Base-by-base conservation (phyloP, 2,329 filamentous ascomycete species). In the Remersonia thermophila region DNA sequence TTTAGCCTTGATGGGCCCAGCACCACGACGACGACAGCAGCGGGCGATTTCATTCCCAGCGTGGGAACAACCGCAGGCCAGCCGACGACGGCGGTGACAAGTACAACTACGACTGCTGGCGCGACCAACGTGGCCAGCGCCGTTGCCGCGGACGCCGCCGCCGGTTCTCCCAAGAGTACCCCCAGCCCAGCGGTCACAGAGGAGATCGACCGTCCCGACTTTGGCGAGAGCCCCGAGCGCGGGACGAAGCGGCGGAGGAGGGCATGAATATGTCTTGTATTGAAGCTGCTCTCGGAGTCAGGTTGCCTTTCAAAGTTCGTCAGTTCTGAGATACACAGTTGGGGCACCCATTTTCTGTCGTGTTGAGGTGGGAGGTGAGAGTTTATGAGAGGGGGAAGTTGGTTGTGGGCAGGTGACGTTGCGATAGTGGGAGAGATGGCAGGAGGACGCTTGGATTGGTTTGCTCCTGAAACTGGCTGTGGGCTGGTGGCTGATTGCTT, bases 141-240 rank as follows among this genome's bases (percentile, higher is more conserved):
- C 15, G 14, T 13, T 23, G 18, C 28, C 10, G 35, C 12, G 14
- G 18, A 15, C 9, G 25, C 25, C 10, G 27, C 11, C 12, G 23
- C 15, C 9, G 27, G 7, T 16, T 26, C 20, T 9, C 20, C 20
- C 11, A 34, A 28, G 3, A 38, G 63, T 38, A 62, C 61, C 8
- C 60, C 64, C 3, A 71, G 66, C 40, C 58, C 65, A 9, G 60
- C 60, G 1, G 61, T 56, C 2, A 71, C 67, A 1, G 69, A 73
- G 45, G 69, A 72, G 50, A 67, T 71, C 14, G 47, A 50, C 12
- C 57, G 65, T 9, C 56, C 63, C 7, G 67, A 69, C 15, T 36
- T 46, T 27, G 34, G 66, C 13, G 54, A 36, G 13, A 50, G 45
- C 23, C 48, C 48, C 1, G 48, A 46, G 30, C 26, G 47, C 18